These are phyloP conservation scores for Poa pratensis DNA, from an alignment of 176 grass and related monocot species.

Conservation along the genomic window DNA sequence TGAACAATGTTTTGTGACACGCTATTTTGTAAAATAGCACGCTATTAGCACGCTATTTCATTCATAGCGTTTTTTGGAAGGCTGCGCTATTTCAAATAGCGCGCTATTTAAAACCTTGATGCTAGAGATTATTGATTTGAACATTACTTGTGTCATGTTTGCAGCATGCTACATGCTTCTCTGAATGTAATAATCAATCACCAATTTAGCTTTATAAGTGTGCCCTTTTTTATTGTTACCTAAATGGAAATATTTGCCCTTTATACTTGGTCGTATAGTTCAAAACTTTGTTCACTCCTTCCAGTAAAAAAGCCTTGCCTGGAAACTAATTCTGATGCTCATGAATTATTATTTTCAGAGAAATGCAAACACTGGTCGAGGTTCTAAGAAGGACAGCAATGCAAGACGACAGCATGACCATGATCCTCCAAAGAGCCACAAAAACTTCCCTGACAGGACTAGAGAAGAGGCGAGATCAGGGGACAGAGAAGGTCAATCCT, in stretches of 20 bases:
- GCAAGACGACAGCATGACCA: conserved; percentile 57
- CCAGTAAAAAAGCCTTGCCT: not conserved
- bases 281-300: not conserved
- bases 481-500: conserved; percentile 44
- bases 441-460: conserved; percentile 18
- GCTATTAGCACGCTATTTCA: no score
- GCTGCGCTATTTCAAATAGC: no score
- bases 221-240: not conserved
- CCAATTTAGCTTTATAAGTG: not conserved
- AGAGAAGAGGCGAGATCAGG: conserved; percentile 37
- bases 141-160: not conserved
- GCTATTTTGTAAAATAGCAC: no score
- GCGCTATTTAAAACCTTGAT: no score
- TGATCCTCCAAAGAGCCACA: conserved; percentile 50
- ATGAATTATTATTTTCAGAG: conserved; percentile 46
- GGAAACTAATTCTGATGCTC: not conserved
- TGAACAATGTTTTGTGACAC: no score
- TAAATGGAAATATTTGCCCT: conserved; percentile 14
- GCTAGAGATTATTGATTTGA: not conserved
- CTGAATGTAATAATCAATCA: not conserved
- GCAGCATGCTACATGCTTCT: not conserved
- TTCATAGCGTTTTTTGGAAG: no score
- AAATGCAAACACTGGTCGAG: conserved; percentile 65
- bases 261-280: not conserved
- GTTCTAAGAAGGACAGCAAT: conserved; percentile 58